Evolutionary conservation across 169 alveolate species (phyloP).

Genomic region (Plasmodium coatneyi): DNA sequence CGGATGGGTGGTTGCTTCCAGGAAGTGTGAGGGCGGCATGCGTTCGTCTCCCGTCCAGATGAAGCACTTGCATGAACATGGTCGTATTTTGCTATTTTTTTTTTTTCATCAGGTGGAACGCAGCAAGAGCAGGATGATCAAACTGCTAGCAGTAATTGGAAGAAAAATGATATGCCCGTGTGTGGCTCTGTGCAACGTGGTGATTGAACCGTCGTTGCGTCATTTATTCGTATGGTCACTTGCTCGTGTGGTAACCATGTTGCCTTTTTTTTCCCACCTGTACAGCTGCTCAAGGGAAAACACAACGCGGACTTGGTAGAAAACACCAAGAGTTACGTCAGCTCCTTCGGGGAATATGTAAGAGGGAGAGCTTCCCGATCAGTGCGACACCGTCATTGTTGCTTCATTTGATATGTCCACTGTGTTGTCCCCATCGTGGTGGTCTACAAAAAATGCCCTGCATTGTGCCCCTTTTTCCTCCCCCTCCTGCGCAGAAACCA

Average conservation of each 20-base stretch:
- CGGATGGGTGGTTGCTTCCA: neutral
- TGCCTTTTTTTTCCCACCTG: neutral
- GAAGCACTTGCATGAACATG: neutral
- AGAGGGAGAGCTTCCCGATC: neutral
- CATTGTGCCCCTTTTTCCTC: neutral
- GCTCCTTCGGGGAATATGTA: conserved; percentile 55
- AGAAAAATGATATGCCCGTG: neutral
- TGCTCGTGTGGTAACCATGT: neutral
- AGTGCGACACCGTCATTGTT: neutral
- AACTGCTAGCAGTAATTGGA: conserved; percentile 51
- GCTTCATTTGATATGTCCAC: neutral
- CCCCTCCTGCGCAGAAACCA: conserved; percentile 5
- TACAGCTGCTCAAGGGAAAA: conserved; percentile 63
- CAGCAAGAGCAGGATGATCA: conserved; percentile 65
- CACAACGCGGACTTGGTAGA: conserved; percentile 48
- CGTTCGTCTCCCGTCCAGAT: neutral
- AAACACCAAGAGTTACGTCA: conserved; percentile 42
- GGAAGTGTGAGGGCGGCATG: neutral
- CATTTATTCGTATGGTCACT: neutral
- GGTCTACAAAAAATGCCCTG: neutral
- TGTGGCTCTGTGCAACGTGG: neutral
- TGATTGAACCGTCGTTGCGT: neutral
- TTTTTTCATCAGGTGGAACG: conserved; percentile 34
- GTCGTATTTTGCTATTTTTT: neutral
- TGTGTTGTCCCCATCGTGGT: neutral